These are phyloP conservation scores for Chaetomiaceae sp. DNA, from an alignment of 2,329 filamentous ascomycete species.

Conservation along the genomic window DNA sequence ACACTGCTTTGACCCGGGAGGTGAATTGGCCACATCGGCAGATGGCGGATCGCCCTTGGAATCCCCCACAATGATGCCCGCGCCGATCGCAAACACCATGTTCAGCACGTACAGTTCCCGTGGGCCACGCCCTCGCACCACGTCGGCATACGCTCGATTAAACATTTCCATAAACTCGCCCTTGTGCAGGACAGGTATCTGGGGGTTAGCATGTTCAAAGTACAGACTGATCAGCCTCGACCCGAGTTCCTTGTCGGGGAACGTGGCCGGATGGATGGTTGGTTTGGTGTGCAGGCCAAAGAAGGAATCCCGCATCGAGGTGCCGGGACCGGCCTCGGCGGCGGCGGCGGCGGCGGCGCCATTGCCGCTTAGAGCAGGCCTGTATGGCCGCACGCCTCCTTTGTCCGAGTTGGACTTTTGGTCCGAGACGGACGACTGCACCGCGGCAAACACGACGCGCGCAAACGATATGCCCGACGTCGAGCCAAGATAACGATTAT, in stretches of 20 bases:
- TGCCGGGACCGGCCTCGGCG: constrained; percentile 57
- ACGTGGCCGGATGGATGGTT: constrained; percentile 77
- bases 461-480: constrained; percentile 92
- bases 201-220: constrained; percentile 93
- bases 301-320: constrained; percentile 91
- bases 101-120: constrained; percentile 91
- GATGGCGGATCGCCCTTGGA: constrained; percentile 32
- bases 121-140: constrained; percentile 63
- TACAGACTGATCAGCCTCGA: constrained; percentile 73
- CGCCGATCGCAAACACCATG: constrained; percentile 95
- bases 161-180: constrained; percentile 87
- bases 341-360: constrained; percentile 29
- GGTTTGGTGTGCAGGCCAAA: constrained; percentile 93
- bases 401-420: constrained; percentile 66
- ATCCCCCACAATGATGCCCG: constrained; percentile 80
- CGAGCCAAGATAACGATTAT: constrained; percentile 76
- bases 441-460: constrained; percentile 86
- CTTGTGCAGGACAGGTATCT: constrained; percentile 87
- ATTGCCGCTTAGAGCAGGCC: constrained; percentile 43
- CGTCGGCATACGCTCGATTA: constrained; percentile 70
- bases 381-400: constrained; percentile 56
- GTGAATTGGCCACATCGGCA: constrained; percentile 13
- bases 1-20: constrained; percentile 43
- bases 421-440: constrained; percentile 66
- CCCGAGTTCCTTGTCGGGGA: constrained; percentile 74